Evolutionary conservation across 805 yeast species (phyloP).

Genomic region (Barnettozyma pratensis): DNA sequence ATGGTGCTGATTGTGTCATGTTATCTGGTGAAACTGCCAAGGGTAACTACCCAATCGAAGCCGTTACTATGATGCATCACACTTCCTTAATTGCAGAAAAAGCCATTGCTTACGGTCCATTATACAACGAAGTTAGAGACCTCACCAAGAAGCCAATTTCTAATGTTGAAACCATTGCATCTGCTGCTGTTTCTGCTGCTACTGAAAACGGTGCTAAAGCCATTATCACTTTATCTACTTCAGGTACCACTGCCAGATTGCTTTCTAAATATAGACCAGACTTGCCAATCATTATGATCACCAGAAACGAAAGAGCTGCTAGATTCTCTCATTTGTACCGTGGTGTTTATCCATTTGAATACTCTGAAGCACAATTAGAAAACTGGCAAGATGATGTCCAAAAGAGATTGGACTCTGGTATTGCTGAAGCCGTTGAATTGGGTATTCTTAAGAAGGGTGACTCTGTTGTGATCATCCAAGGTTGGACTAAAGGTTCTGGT

Average conservation of each 20-base stretch:
- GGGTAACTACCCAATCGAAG: slow-evolving; percentile 97
- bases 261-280: slow-evolving; percentile 97
- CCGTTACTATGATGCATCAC: slow-evolving; percentile 98
- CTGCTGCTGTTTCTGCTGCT: slow-evolving; percentile 94
- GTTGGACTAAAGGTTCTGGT: slow-evolving; percentile 98
- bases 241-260: slow-evolving; percentile 94
- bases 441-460: slow-evolving; percentile 87
- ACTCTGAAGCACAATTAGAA: slow-evolving; percentile 49
- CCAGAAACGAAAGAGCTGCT: slow-evolving; percentile 91
- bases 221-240: slow-evolving; percentile 89
- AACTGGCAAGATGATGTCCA: slow-evolving; percentile 98
- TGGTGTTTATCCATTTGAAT: slow-evolving; percentile 97
- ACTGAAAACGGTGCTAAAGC: slow-evolving; percentile 97
- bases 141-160: slow-evolving; percentile 84
- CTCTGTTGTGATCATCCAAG: slow-evolving; percentile 90
- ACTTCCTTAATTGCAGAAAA: slow-evolving; percentile 94
- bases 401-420: slow-evolving; percentile 89
- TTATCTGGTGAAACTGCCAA: slow-evolving; percentile 99
- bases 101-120: slow-evolving; percentile 83
- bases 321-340: slow-evolving; percentile 95
- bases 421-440: slow-evolving; percentile 79
- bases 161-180: slow-evolving; percentile 94
- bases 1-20: slow-evolving; percentile 99
- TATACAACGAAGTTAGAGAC: slow-evolving; percentile 83
- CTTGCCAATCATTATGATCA: slow-evolving; percentile 96